A percentile compares a stretch with the other conserved stretches of the same genome.
Evolutionary conservation across 306 rosid genomes (phyloP).

Genomic region (Rubus idaeus): DNA sequence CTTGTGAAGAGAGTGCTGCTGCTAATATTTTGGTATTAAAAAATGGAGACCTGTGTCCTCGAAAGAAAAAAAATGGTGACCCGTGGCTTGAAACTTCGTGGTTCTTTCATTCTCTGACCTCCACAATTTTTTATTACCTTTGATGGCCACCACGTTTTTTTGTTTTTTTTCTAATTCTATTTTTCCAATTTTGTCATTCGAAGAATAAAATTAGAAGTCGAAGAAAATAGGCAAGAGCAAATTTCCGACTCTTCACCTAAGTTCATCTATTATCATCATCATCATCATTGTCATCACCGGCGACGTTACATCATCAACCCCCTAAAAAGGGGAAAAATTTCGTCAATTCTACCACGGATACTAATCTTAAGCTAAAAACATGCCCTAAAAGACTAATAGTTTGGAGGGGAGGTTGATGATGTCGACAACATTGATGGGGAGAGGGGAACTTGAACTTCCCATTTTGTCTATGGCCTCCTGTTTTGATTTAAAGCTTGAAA

Average conservation of each 20-base stretch:
- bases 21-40: too few species aligned
- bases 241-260: constrained; percentile 9
- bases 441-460: constrained; percentile 23
- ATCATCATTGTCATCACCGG: constrained; percentile 20
- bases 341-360: constrained; percentile 25
- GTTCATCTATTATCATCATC: constrained; percentile 36
- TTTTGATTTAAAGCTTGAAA: constrained; percentile 53
- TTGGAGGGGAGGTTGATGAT: neutral
- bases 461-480: neutral
- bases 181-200: too few species aligned
- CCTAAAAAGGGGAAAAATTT: constrained; percentile 34
- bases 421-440: constrained; percentile 9
- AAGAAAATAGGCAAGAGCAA: neutral
- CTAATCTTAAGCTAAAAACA: constrained; percentile 11
- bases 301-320: constrained; percentile 20
- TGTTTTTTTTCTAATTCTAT: too few species aligned
- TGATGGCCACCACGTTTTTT: too few species aligned
- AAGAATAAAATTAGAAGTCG: too few species aligned
- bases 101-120: neutral
- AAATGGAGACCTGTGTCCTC: too few species aligned
- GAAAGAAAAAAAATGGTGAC: too few species aligned
- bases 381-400: constrained; percentile 25
- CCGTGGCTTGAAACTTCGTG: too few species aligned
- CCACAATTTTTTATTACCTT: neutral
- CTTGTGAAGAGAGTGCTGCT: too few species aligned